Evolutionary conservation across 2,329 filamentous ascomycete genomes (phyloP).

Genomic region (Colletotrichum higginsianum): DNA sequence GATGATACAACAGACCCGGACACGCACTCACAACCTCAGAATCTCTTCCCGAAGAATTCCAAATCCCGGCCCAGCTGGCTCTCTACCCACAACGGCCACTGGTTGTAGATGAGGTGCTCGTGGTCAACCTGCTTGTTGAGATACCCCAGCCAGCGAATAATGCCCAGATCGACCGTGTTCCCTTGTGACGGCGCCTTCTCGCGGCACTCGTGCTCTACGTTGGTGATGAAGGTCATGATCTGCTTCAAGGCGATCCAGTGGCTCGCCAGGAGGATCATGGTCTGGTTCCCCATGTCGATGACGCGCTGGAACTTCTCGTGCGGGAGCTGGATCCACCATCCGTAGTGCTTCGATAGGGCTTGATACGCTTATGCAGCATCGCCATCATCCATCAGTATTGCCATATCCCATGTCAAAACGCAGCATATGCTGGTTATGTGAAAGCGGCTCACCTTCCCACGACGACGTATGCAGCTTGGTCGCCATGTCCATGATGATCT

Average conservation of each 20-base stretch:
- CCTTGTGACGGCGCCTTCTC: slow-evolving; percentile 48
- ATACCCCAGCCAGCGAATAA: slow-evolving; percentile 65
- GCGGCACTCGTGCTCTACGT: slow-evolving; percentile 54
- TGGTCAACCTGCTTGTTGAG: slow-evolving; percentile 64
- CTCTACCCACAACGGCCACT: slow-evolving; percentile 70
- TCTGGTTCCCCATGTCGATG: slow-evolving; percentile 63
- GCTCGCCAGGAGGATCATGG: slow-evolving; percentile 63
- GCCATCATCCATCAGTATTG: slow-evolving; percentile 3
- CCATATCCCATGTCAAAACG: background rate
- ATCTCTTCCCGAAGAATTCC: slow-evolving; percentile 60
- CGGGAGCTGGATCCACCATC: slow-evolving; percentile 72
- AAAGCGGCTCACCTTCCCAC: slow-evolving; percentile 62
- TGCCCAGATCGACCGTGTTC: slow-evolving; percentile 58
- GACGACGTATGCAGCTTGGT: slow-evolving; percentile 67
- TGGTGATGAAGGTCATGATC: slow-evolving; percentile 66
- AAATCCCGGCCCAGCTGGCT: slow-evolving; percentile 62
- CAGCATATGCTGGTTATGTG: no score
- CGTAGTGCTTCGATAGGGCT: slow-evolving; percentile 65
- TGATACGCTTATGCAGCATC: slow-evolving; percentile 59
- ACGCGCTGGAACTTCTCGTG: slow-evolving; percentile 66
- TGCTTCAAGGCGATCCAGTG: slow-evolving; percentile 71
- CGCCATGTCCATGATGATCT: slow-evolving; percentile 62
- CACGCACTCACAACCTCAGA: slow-evolving; percentile 8
- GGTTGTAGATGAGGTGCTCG: slow-evolving; percentile 62
- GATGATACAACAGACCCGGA: no score